Conservation (phyloP, 2,329 filamentous ascomycete genomes). For the Hirsutella thompsonii region DNA sequence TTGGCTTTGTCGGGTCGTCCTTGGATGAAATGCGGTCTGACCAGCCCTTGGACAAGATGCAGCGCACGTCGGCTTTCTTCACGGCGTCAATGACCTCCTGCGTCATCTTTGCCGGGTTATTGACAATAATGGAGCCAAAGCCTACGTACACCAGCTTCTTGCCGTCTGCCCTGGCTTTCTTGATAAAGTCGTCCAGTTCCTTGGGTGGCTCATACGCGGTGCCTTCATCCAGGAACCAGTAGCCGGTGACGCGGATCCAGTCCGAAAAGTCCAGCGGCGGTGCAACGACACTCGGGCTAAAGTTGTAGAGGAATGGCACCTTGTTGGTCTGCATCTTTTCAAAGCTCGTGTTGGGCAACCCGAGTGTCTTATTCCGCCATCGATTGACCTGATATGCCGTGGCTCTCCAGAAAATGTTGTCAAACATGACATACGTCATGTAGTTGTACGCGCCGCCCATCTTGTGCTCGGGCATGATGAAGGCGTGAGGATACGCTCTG, state of each 20-base stretch:
- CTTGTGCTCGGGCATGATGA: conserved; percentile 83
- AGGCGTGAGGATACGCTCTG: conserved; percentile 89
- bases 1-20: conserved; percentile 29
- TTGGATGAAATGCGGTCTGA: conserved; percentile 60
- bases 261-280: conserved; percentile 92
- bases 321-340: conserved; percentile 94
- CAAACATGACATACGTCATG: conserved; percentile 90
- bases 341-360: conserved; percentile 66
- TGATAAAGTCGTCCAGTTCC: conserved; percentile 71
- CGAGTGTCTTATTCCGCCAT: conserved; percentile 75
- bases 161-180: conserved; percentile 62
- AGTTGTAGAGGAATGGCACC: conserved; percentile 97
- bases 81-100: conserved; percentile 90
- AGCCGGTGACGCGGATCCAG: conserved; percentile 94
- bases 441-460: conserved; percentile 94
- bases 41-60: conserved; percentile 94
- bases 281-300: conserved; percentile 85
- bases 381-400: conserved; percentile 84
- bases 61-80: conserved; percentile 79
- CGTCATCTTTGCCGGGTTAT: conserved; percentile 78
- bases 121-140: conserved; percentile 91
- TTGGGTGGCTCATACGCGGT: conserved; percentile 57
- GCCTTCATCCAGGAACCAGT: conserved; percentile 90
- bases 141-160: conserved; percentile 96
- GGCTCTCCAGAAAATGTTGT: conserved; percentile 92